Base-by-base conservation (phyloP, 306 rosid species). In the Adenanthera pavonina region DNA sequence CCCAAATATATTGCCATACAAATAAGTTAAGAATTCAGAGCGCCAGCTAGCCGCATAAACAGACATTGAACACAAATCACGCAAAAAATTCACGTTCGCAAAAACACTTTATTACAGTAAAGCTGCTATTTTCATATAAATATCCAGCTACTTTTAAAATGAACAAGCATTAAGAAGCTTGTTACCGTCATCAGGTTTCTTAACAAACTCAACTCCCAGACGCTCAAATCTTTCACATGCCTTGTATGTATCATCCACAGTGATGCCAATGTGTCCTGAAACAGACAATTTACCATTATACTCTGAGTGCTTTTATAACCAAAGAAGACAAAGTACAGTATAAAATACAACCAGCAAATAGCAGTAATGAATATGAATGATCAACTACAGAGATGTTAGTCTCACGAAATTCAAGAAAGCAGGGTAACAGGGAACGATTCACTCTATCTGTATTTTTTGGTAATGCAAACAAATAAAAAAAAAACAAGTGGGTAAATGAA, bases 141-240 rank as follows among this genome's bases (percentile, higher is more conserved):
- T 56, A 54, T 19, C 65, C 34, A 65, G 12, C 65, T 11, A 64
- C 16, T 46, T 34, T 40, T 41, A 35, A 74, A 70, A 78, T 41
- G 48, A 49, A 43, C 51, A 43, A 77, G 20, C 71, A 38, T n/a
- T 35, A 10, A 66, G 49, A 76, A 75, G 43, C 13, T 62, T 34
- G 80, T 95, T 82, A 95, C 98, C 99, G 17, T 91, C 98, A 16
- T 90, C 93, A 12, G 91, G 98, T 81, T 84, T 95, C 79, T 95
- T 93, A 67, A 89, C 91, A 87, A 95, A 95, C 86, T 95, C 92
- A 72, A 95, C 90, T 57, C 99, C 98, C 30, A 93, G 85, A 57
- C 85, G 78, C 90, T 90, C 94, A 86, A 93, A 93, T 86, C 99
- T 89, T 87, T 95, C 98, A 81, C 97, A 92, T 51, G 97, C 97